Percentiles rank a stretch among this genome's conserved stretches.
These are phyloP conservation scores for Hirsutella rhossiliensis DNA, from an alignment of 2,329 filamentous ascomycete genomes.

Conservation along the genomic window DNA sequence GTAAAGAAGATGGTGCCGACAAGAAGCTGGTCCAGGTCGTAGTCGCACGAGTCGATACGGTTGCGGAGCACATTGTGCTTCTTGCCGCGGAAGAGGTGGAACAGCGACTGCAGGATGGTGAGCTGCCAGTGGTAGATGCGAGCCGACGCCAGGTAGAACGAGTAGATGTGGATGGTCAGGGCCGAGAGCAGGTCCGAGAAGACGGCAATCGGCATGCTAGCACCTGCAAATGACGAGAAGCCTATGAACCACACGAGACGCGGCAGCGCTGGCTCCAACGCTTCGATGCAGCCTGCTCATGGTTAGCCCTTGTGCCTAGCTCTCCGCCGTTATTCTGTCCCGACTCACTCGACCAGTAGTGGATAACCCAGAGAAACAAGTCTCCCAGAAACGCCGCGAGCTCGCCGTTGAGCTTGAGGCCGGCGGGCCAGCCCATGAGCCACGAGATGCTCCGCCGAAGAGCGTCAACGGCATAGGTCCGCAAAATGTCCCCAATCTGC, in stretches of 20 bases:
- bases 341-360: slow-evolving; percentile 77
- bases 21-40: slow-evolving; percentile 91
- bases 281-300: slow-evolving; percentile 56
- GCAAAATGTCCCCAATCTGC: slow-evolving; percentile 64
- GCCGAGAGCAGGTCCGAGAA: slow-evolving; percentile 89
- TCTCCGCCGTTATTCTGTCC: background rate
- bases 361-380: slow-evolving; percentile 95
- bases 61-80: slow-evolving; percentile 96
- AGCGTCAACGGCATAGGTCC: slow-evolving; percentile 76
- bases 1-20: slow-evolving; percentile 96
- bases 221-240: slow-evolving; percentile 87
- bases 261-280: slow-evolving; percentile 70
- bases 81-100: slow-evolving; percentile 95
- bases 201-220: slow-evolving; percentile 91
- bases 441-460: slow-evolving; percentile 82
- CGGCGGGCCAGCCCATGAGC: slow-evolving; percentile 93
- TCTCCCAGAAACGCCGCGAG: slow-evolving; percentile 89
- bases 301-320: background rate
- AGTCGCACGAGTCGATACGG: slow-evolving; percentile 97
- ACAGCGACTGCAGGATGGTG: slow-evolving; percentile 91
- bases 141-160: slow-evolving; percentile 92
- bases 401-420: slow-evolving; percentile 89
- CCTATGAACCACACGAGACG: slow-evolving; percentile 85
- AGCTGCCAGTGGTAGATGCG: slow-evolving; percentile 98
- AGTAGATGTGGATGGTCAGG: slow-evolving; percentile 92